phyloP scores from a whole-genome alignment of 129 eudicot species.

The Logfia minima region DNA sequence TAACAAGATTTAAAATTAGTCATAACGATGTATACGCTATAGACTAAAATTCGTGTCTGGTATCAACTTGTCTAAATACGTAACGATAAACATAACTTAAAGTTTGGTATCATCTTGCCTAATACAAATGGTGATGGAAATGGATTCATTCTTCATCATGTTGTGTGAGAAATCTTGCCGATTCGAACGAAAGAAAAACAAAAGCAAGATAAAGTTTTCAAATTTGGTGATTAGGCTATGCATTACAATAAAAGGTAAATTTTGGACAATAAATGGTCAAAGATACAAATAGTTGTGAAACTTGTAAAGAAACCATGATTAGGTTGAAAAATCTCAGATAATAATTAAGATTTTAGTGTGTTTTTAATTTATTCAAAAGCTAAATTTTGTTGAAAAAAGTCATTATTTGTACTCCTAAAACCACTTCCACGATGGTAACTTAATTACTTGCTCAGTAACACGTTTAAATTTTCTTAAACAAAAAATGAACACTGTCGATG shows the following conservation, averaged over 20 bases:
- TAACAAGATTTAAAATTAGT: background rate
- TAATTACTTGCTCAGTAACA: too few relatives aligned
- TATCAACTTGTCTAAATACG: background rate
- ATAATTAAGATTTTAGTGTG: background rate
- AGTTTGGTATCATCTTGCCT: background rate
- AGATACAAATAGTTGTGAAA: slow-evolving; percentile 13
- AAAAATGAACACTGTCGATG: too few relatives aligned
- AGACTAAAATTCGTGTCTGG: background rate
- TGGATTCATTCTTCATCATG: background rate
- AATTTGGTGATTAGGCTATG: slow-evolving; percentile 13
- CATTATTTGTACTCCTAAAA: slow-evolving; percentile 32
- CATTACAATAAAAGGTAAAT: slow-evolving; percentile 17
- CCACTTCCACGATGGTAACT: too few relatives aligned
- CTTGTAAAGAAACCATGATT: background rate
- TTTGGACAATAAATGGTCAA: slow-evolving; percentile 12
- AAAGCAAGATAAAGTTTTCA: background rate
- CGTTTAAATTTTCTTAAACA: too few relatives aligned
- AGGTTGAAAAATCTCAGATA: background rate
- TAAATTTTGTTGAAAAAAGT: slow-evolving; percentile 12
- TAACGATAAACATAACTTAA: background rate
- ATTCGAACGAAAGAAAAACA: too few relatives aligned
- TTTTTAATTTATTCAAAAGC: slow-evolving; percentile 12
- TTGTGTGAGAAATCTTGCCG: background rate
- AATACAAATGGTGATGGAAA: background rate
- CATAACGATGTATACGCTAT: background rate